A percentile compares a stretch with the other conserved stretches of the same genome.
Evolutionary conservation across 1,139 yeast genomes (phyloP).

Genomic region (Saccharomyces hybrid): DNA sequence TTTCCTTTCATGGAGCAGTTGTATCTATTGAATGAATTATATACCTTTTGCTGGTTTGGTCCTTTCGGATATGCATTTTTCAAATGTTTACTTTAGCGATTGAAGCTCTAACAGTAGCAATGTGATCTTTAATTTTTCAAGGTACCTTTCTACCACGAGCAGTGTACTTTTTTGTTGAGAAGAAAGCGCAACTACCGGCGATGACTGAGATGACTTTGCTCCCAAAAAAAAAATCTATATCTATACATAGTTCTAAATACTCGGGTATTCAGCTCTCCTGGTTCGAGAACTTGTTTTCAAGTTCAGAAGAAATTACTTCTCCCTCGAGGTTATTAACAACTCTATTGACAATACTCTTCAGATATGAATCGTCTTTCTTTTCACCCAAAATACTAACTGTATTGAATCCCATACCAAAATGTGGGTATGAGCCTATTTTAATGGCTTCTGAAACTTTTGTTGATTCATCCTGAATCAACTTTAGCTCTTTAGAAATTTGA

Average conservation of each 20-base stretch:
- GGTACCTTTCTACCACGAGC: background rate
- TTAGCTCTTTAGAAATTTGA: conserved; percentile 57
- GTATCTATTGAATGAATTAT: background rate
- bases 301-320: conserved; percentile 44
- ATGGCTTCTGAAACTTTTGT: conserved; percentile 36
- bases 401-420: conserved; percentile 51
- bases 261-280: conserved; percentile 7
- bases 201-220: background rate
- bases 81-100: background rate
- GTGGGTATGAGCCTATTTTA: conserved; percentile 83
- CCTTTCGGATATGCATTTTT: background rate
- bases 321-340: conserved; percentile 46
- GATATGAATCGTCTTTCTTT: conserved; percentile 31
- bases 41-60: background rate
- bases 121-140: background rate
- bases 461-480: conserved; percentile 44
- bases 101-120: background rate
- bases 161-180: background rate
- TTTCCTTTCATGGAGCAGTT: background rate
- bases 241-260: background rate
- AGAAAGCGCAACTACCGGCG: background rate
- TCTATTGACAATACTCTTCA: conserved; percentile 42
- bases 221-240: background rate
- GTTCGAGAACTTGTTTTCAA: conserved; percentile 41
- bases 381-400: conserved; percentile 71